Conservation (phyloP, 106 monocot species). For the Vanilla planifolia region DNA sequence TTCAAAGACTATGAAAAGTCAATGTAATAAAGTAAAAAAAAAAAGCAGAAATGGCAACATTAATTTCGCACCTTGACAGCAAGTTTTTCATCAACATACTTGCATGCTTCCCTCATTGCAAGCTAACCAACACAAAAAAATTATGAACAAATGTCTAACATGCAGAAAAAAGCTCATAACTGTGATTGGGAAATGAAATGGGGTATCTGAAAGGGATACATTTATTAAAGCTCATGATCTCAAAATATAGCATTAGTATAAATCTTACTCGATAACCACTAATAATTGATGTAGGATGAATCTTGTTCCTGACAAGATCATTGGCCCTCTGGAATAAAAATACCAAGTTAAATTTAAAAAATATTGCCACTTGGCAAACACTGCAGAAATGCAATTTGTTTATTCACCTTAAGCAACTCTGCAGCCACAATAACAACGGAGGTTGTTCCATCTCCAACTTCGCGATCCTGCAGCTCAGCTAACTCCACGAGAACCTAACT, state of each 20-base stretch:
- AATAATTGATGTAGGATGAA: conserved; percentile 94
- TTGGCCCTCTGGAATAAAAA: conserved; percentile 76
- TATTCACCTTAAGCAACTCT: conserved; percentile 83
- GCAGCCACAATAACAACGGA: conserved; percentile 92
- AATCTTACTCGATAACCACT: conserved; percentile 81
- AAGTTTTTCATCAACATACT: conserved; percentile 91
- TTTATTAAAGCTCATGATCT: background rate
- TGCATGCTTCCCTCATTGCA: conserved; percentile 98
- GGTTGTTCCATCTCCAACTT: conserved; percentile 97
- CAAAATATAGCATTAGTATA: background rate
- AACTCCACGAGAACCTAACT: conserved; percentile 92
- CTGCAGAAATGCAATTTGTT: background rate
- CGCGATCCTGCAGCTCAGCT: conserved; percentile 98
- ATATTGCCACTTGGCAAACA: background rate
- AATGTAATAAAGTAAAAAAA: background rate
- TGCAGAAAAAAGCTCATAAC: conserved; percentile 2
- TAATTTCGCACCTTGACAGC: conserved; percentile 60
- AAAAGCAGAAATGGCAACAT: background rate
- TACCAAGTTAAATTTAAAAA: background rate
- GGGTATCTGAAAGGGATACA: background rate
- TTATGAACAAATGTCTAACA: no score
- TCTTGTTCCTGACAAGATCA: conserved; percentile 97
- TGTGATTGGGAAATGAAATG: background rate
- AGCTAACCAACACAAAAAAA: conserved; percentile 40
- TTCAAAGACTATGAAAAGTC: background rate